Evolutionary conservation across 2,329 filamentous ascomycete species (phyloP).

Genomic region (Trichoderma gracile): DNA sequence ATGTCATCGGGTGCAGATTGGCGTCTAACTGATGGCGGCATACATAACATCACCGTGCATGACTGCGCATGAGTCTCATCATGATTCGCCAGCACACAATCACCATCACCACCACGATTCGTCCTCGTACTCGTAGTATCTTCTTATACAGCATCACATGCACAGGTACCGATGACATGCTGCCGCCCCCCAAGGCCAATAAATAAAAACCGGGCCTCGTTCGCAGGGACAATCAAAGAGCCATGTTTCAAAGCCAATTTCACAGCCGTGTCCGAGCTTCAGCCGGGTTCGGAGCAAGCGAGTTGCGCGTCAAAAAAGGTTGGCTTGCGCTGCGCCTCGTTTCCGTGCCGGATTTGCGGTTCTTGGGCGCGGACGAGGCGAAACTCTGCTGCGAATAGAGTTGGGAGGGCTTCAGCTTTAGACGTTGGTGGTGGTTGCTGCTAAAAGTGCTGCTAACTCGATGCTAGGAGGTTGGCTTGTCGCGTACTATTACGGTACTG

Average conservation of each 20-base stretch:
- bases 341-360: background rate
- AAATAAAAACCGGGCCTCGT: slow-evolving; percentile 13
- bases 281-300: background rate
- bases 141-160: background rate
- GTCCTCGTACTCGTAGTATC: no score
- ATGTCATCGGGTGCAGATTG: slow-evolving; percentile 2
- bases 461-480: no score
- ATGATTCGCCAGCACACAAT: background rate
- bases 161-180: slow-evolving; percentile 9
- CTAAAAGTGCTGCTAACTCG: background rate
- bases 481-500: no score
- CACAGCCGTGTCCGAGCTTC: slow-evolving; percentile 21
- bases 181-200: no score
- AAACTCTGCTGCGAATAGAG: no score
- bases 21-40: background rate
- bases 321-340: slow-evolving; percentile 23
- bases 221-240: background rate
- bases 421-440: background rate
- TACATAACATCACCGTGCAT: slow-evolving; percentile 20
- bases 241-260: background rate
- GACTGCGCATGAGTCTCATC: background rate
- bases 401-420: background rate
- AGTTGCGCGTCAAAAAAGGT: slow-evolving; percentile 24
- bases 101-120: no score
- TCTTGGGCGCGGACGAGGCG: background rate